Evolutionary conservation across 2,329 filamentous ascomycete genomes (phyloP).

Genomic region (Fulvia fulva): DNA sequence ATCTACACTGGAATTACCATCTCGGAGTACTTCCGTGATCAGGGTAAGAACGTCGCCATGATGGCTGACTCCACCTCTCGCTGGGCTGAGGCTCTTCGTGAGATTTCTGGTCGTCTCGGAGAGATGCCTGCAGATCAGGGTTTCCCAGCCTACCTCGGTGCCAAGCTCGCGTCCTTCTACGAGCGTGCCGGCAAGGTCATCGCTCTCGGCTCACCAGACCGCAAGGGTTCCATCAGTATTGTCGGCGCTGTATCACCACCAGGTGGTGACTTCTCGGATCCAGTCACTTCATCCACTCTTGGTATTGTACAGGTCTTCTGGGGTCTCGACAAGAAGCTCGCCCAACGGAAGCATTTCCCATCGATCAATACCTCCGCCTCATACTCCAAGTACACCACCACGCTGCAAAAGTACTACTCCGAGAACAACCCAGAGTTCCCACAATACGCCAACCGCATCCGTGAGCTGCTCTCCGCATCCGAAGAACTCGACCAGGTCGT

Average conservation of each 20-base stretch:
- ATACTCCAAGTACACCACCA: conserved; percentile 92
- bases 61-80: conserved; percentile 98
- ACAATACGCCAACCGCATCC: conserved; percentile 84
- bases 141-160: conserved; percentile 95
- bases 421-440: conserved; percentile 94
- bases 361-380: conserved; percentile 93
- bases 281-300: conserved; percentile 88
- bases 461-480: conserved; percentile 86
- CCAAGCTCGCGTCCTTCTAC: conserved; percentile 98
- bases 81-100: conserved; percentile 97
- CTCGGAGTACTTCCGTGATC: conserved; percentile 94
- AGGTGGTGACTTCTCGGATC: conserved; percentile 98
- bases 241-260: conserved; percentile 96
- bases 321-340: conserved; percentile 99
- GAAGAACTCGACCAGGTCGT: conserved; percentile 98
- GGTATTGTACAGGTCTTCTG: conserved; percentile 99
- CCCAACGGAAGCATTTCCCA: conserved; percentile 97
- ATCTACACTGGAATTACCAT: conserved; percentile 94
- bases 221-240: conserved; percentile 90
- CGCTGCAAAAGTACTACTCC: conserved; percentile 90
- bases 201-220: conserved; percentile 81
- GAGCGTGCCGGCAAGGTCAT: conserved; percentile 89
- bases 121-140: conserved; percentile 99
- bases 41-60: conserved; percentile 97
- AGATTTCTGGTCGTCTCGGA: conserved; percentile 95